Conservation (phyloP, 192 early-diverging fungal genomes). For the Ambispora gerdemannii region DNA sequence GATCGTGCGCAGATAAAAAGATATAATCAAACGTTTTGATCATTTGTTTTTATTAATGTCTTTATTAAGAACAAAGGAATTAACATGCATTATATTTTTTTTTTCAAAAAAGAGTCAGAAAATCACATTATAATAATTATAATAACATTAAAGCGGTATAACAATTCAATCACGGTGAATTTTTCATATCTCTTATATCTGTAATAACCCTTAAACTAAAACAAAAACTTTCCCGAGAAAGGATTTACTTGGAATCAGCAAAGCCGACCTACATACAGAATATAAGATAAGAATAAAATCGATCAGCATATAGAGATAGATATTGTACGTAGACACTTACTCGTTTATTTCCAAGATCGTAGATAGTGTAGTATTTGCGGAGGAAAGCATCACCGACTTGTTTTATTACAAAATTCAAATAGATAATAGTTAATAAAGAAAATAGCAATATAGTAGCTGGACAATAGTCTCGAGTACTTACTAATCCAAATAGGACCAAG, state of each 20-base stretch:
- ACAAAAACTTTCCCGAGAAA: no score
- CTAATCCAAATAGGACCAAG: conserved; percentile 80
- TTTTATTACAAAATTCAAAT: conserved; percentile 6
- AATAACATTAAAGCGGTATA: no score
- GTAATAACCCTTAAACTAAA: no score
- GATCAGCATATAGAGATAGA: not conserved
- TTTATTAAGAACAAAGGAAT: no score
- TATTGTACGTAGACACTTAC: conserved; percentile 53
- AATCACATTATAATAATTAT: no score
- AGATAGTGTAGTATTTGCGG: conserved; percentile 76
- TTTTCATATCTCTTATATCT: no score
- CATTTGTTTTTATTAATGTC: no score
- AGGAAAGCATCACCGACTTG: conserved; percentile 77
- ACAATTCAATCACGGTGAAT: no score
- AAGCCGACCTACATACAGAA: not conserved
- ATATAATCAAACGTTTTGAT: no score
- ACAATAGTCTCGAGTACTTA: conserved; percentile 22
- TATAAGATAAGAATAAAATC: not conserved
- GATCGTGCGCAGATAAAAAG: no score
- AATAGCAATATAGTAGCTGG: not conserved
- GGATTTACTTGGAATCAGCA: not conserved
- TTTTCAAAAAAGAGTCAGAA: no score
- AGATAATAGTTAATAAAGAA: not conserved
- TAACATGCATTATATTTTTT: no score
- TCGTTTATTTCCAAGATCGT: conserved; percentile 67